Evolutionary conservation across 2,329 filamentous ascomycete genomes (phyloP).

Genomic region (Fusarium domesticum): DNA sequence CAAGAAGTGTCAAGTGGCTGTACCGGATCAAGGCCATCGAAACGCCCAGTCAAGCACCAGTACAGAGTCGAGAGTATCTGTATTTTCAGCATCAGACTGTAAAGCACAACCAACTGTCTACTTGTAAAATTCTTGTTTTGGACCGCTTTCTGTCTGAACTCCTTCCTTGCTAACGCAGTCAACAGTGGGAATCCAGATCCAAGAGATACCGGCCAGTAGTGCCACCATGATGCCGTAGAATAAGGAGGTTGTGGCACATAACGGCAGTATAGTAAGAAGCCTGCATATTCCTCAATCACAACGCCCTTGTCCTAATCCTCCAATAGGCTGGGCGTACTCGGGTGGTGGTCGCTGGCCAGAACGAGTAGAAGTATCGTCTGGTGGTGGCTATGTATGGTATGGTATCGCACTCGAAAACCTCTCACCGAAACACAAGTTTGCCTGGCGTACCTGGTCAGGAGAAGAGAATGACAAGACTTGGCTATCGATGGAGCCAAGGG

Average conservation of each 20-base stretch:
- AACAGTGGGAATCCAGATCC: constrained; percentile 62
- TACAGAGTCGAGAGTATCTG: constrained; percentile 64
- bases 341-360: constrained; percentile 59
- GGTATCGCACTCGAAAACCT: constrained; percentile 58
- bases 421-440: constrained; percentile 58
- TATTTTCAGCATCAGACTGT: constrained; percentile 68
- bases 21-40: constrained; percentile 60
- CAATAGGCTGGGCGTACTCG: constrained; percentile 58
- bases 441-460: constrained; percentile 68
- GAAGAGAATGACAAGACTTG: too few relatives aligned
- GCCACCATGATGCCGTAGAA: constrained; percentile 64
- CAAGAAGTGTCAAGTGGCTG: constrained; percentile 62
- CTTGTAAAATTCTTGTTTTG: too few relatives aligned
- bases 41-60: constrained; percentile 54
- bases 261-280: constrained; percentile 52
- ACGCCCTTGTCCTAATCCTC: constrained; percentile 23
- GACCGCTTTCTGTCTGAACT: too few relatives aligned
- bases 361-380: constrained; percentile 60
- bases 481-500: too few relatives aligned
- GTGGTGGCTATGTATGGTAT: constrained; percentile 65
- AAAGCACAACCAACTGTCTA: constrained; percentile 64
- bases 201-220: constrained; percentile 68
- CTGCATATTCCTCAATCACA: not conserved
- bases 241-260: constrained; percentile 59
- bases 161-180: too few relatives aligned